Evolutionary conservation across 352 stramenopile genomes (phyloP), one percentile per base, ranked within the genome.

Genomic region (Globisporangium nodosum): DNA sequence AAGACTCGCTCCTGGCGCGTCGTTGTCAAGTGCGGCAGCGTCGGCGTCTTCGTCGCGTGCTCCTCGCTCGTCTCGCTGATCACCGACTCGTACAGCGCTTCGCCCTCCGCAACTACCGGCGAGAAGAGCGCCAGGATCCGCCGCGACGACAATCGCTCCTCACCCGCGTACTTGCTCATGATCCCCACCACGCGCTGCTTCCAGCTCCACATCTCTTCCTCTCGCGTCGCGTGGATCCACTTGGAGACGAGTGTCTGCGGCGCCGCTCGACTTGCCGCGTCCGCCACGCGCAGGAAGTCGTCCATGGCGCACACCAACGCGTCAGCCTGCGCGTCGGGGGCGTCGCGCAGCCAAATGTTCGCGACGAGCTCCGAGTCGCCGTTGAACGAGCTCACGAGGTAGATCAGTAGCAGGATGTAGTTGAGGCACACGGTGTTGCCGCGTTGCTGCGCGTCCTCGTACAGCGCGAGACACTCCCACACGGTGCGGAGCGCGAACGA

Each of bases 401-500:
- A 69, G 49, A 71, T 64, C 15, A 76, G 47, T 48, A 76, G 58
- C 63, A 69, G 21, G 4, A 73, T 46, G 59, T 73, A 73, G 49
- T 66, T 73, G 37, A 50, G 49, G 5, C 58, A 69, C 21, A 73
- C 49, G 8, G 46, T 21, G 39, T 66, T 55, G 39, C 43, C 56
- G 13, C 54, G 24, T 13, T 48, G 27, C 1, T 61, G 58, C n/a
- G 65, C 65, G 33, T 76, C 69, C 27, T 73, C 65, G 37, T 55
- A 65, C 18, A 73, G 46, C 16, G 69, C 69, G 33, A 73, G 50
- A 43, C 61, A 71, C 50, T 73, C 69, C 69, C 69, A 76, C n/a
- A 69, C 54, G 0, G 69, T 76, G n/a, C 65, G 62, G 47, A 76
- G 54, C 33, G 69, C 63, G 18, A 76, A 71, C 3, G 52, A 21